Base-by-base conservation (phyloP, 768 basidiomycete species). In the Cyathus striatus region DNA sequence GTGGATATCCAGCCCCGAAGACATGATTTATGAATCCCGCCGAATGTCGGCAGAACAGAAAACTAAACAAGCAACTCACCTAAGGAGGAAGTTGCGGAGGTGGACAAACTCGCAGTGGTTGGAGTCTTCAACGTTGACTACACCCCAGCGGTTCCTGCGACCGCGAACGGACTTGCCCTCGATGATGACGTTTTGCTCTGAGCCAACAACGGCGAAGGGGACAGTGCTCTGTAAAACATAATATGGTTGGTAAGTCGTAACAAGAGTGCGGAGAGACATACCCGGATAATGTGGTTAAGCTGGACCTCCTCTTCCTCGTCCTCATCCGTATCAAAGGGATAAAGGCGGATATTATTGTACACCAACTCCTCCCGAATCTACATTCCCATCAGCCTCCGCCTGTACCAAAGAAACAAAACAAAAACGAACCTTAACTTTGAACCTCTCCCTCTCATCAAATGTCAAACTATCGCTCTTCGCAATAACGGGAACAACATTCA, bases 401-500 rank as follows among this genome's bases (percentile, higher is more conserved):
- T 4, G 2, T 22, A 10, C 21, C 21, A 3, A 3, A 32, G 16
- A 43, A 32, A 20, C n/a, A 24, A 32, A 10, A 21, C 21, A 35
- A 20, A 17, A 5, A 56, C 72, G 14, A 23, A 90, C 91, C 74
- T 91, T 88, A 56, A 79, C 72, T 78, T 99, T 99, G 79, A 99
- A 99, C 35, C 74, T 73, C 43, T 86, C 86, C 53, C 92, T 73
- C 75, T 99, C 95, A 50, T 96, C 94, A 45, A 90, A 62, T 2
- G 94, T 97, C 72, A 99, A 75, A 49, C 83, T 86, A 65, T 99
- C 95, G 23, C 89, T 78, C 77, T 99, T 99, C 53, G 96, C 95
- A 57, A 99, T 97, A 48, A 99, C 89, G n/a, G 95, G 95, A 6
- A 99, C 94, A 41, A 99, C 95, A 55, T 99, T 99, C 64, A 97